Conservation (phyloP, 1,139 yeast species). For the Saccharomyces pastorianus region DNA sequence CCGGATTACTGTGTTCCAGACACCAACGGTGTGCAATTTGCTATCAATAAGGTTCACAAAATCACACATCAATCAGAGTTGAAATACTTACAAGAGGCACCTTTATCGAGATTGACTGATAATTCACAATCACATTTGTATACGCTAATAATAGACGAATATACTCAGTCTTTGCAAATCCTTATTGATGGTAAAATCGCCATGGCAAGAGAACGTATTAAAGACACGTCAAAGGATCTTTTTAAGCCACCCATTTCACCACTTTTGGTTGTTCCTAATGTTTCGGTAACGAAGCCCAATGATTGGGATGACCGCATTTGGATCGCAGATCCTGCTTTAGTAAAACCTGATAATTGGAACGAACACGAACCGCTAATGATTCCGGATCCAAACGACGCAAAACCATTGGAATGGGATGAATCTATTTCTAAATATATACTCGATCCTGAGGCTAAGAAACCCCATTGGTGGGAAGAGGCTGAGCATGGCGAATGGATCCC, state of each 20-base stretch:
- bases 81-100: constrained; percentile 49
- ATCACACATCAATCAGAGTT: constrained; percentile 53
- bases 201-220: constrained; percentile 58
- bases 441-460: constrained; percentile 59
- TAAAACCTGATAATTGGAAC: constrained; percentile 81
- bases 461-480: constrained; percentile 78
- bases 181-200: constrained; percentile 73
- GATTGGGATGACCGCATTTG: constrained; percentile 69
- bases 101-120: constrained; percentile 52
- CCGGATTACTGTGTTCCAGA: constrained; percentile 80
- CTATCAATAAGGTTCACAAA: constrained; percentile 53
- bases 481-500: constrained; percentile 82
- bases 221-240: constrained; percentile 32
- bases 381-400: constrained; percentile 54
- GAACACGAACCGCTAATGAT: constrained; percentile 49
- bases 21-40: constrained; percentile 70
- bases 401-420: constrained; percentile 79
- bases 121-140: constrained; percentile 53
- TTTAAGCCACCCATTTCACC: constrained; percentile 61
- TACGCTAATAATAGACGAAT: constrained; percentile 56
- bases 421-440: constrained; percentile 46
- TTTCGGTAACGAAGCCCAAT: constrained; percentile 55
- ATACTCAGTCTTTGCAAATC: constrained; percentile 63
- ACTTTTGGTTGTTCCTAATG: constrained; percentile 54
- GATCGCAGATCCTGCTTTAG: constrained; percentile 59